phyloP scores from a whole-genome alignment of 2,329 filamentous ascomycete species.

The Stromatinia cepivora region DNA sequence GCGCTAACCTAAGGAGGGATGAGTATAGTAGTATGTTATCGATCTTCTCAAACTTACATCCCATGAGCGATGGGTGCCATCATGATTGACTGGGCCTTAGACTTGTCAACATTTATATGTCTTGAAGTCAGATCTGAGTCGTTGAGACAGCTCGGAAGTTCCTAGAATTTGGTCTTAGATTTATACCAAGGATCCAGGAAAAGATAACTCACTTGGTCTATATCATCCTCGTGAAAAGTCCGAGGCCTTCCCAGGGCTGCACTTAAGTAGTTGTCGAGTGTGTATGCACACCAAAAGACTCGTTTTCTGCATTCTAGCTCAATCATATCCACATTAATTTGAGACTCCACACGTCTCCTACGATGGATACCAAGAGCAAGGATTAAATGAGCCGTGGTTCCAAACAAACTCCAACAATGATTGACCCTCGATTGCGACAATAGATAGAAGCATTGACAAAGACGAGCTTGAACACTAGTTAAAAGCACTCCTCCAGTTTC shows the following conservation, averaged over 20 bases:
- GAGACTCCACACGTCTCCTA: conserved; percentile 29
- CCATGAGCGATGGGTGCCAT: conserved; percentile 48
- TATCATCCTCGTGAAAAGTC: conserved; percentile 64
- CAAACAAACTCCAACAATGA: conserved; percentile 43
- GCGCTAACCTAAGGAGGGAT: conserved; percentile 41
- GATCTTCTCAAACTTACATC: conserved; percentile 34
- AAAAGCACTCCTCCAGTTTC: conserved; percentile 42
- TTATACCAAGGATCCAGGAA: background rate
- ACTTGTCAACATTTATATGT: conserved; percentile 35
- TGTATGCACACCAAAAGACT: conserved; percentile 67
- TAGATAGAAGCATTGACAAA: conserved; percentile 43
- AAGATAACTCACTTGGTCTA: conserved; percentile 50
- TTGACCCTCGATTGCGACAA: conserved; percentile 42
- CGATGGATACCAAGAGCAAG: conserved; percentile 42
- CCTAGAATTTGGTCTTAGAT: conserved; percentile 30
- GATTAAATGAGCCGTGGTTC: conserved; percentile 40
- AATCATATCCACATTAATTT: conserved; percentile 41
- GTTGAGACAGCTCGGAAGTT: conserved; percentile 55
- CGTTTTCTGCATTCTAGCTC: conserved; percentile 52
- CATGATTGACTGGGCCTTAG: conserved; percentile 44
- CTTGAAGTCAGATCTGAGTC: conserved; percentile 49
- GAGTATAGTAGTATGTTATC: background rate
- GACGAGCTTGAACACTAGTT: conserved; percentile 45
- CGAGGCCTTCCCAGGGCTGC: conserved; percentile 61
- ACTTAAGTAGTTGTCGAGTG: conserved; percentile 63